Conservation (phyloP, 257 asterid genomes). For the Nicotiana noctiflora region DNA sequence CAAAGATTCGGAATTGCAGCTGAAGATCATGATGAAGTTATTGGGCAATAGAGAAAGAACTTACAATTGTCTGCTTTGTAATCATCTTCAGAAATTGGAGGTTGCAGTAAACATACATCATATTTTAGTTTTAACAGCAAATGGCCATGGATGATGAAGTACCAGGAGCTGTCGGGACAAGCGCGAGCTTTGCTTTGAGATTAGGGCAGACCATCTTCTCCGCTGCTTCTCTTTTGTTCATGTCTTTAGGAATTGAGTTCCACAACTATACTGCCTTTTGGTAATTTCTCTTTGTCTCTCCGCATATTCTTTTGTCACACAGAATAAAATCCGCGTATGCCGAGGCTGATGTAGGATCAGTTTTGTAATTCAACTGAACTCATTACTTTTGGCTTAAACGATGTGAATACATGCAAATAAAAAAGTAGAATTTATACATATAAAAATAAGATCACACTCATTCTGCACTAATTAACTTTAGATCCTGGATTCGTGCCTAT, state of each 20-base stretch:
- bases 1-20: background rate
- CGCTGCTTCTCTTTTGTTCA: constrained; percentile 57
- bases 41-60: background rate
- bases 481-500: background rate
- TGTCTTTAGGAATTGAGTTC: constrained; percentile 65
- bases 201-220: constrained; percentile 55
- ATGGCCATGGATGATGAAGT: constrained; percentile 38
- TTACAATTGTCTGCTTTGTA: background rate
- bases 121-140: background rate
- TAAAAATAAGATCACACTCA: background rate
- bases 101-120: background rate
- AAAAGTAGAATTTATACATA: too few relatives aligned
- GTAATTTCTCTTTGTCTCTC: constrained; percentile 22
- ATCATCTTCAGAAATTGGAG: background rate
- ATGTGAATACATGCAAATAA: too few relatives aligned
- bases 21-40: background rate
- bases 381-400: background rate
- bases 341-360: background rate
- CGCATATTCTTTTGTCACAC: too few relatives aligned
- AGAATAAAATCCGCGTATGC: too few relatives aligned
- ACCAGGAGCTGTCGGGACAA: constrained; percentile 59
- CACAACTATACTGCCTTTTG: constrained; percentile 74
- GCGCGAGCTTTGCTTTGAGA: constrained; percentile 51
- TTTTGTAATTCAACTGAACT: background rate
- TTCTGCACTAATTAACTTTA: background rate